Evolutionary conservation across 192 early-diverging fungal species (phyloP).

Genomic region (Funneliformis mosseae): DNA sequence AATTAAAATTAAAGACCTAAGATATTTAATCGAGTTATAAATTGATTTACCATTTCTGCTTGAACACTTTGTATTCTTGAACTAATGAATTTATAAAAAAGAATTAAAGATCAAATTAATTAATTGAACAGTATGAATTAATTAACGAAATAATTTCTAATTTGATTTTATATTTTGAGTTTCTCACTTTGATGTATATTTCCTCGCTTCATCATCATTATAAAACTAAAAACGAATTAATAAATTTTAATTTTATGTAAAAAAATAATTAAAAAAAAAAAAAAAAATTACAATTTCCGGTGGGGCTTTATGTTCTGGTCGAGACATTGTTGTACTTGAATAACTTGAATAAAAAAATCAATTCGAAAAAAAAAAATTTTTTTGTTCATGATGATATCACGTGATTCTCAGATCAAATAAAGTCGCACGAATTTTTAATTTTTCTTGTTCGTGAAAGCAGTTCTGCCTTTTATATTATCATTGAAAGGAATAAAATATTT

Average conservation of each 20-base stretch:
- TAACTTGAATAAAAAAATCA: too few species aligned
- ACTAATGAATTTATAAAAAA: conserved; percentile 47
- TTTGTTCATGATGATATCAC: too few species aligned
- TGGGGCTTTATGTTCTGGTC: conserved; percentile 95
- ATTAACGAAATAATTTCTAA: too few species aligned
- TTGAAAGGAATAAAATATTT: too few species aligned
- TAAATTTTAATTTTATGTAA: background rate
- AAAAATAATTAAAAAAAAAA: background rate
- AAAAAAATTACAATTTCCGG: conserved; percentile 83
- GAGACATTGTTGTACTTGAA: conserved; percentile 87
- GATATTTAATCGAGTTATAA: too few species aligned
- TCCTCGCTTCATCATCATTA: conserved; percentile 88
- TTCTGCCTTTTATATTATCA: too few species aligned
- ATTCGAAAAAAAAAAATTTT: too few species aligned
- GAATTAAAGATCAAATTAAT: background rate
- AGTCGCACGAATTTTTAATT: too few species aligned
- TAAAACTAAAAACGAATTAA: conserved; percentile 70
- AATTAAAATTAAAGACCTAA: background rate
- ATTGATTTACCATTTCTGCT: conserved; percentile 79
- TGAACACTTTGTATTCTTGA: conserved; percentile 95
- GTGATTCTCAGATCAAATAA: too few species aligned
- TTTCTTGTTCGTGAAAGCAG: too few species aligned
- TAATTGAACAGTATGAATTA: background rate
- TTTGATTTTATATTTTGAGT: too few species aligned
- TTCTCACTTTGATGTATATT: conserved; percentile 88